Evolutionary conservation across 2,329 filamentous ascomycete species (phyloP), one percentile per base, ranked within the genome.

Genomic region (Ophiostoma perfectum): DNA sequence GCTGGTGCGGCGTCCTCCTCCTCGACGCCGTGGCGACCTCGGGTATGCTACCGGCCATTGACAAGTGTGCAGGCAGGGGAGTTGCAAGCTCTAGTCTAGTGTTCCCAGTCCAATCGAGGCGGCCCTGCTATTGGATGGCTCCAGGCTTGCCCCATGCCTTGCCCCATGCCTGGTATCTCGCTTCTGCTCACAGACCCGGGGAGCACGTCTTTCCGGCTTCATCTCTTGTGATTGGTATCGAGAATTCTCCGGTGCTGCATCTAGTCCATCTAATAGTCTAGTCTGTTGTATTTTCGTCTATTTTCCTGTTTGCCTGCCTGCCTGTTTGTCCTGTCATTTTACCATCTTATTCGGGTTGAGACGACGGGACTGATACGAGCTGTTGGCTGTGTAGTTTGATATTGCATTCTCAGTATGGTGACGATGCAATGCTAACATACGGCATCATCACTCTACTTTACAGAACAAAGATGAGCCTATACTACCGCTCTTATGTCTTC

Each of bases 121-220:
- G 27, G 27, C 27, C 27, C 27, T 27, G 27, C 27, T 27, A 27
- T 27, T 27, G 27, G 27, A 27, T 27, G 27, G 1, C 27, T 27
- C 27, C 27, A 27, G 27, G 27, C 27, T 27, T 27, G 27, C 27
- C 27, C 27, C 27, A 27, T 27, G 27, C 1, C 27, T 27, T 27
- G 27, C 2, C 27, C 27, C 27, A 27, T 27, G 27, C 1, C 27
- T 27, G n/a, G 12, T 12, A 60, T 18, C 11, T 60, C 55, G 55
- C 55, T 60, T 36, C 27, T 52, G 27, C 55, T 14, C 55, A 14
- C 55, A 60, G 55, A 60, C 55, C 55, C 55, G 55, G 55, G 27
- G 27, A 60, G n/a, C 5, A 12, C 18, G 18, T 60, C 55, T 6
- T 55, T 12, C 55, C 27, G 55, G 55, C 55, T 38, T 60, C 55